Evolutionary conservation across 2,329 filamentous ascomycete genomes (phyloP).

Genomic region (Tympanopsis confertula): DNA sequence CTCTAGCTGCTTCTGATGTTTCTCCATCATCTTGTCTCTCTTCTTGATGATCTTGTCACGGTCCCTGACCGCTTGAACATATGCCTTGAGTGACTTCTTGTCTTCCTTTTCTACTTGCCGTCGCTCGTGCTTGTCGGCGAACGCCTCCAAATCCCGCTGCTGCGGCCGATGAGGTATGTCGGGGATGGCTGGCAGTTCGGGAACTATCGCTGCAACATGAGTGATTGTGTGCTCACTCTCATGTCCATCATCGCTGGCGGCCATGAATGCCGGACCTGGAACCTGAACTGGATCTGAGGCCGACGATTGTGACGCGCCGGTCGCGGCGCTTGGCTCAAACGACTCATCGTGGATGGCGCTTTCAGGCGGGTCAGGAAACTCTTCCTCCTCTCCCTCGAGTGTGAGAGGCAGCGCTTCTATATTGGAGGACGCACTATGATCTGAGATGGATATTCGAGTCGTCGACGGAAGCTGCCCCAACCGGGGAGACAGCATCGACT

Average conservation of each 20-base stretch:
- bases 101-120: conserved; percentile 62
- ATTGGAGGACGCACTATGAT: conserved; percentile 20
- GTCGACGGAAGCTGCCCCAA: conserved; percentile 12
- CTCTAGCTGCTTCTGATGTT: conserved; percentile 12
- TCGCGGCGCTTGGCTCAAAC: too few species aligned
- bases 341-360: too few species aligned
- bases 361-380: too few species aligned
- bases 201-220: conserved; percentile 6
- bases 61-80: conserved; percentile 56
- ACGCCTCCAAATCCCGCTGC: conserved; percentile 42
- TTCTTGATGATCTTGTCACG: conserved; percentile 48
- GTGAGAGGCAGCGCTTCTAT: conserved; percentile 6
- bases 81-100: conserved; percentile 47
- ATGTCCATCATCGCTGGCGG: conserved; percentile 17
- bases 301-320: too few species aligned
- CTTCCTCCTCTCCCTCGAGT: too few species aligned
- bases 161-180: conserved; percentile 40
- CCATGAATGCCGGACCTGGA: conserved; percentile 1
- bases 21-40: conserved; percentile 25
- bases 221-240: conserved; percentile 9
- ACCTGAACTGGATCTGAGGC: too few species aligned
- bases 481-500: conserved; percentile 3
- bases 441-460: conserved; percentile 31
- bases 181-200: conserved; percentile 28
- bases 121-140: conserved; percentile 50